Base-by-base conservation (phyloP, 208 protist genomes). In the Lotmaria passim region DNA sequence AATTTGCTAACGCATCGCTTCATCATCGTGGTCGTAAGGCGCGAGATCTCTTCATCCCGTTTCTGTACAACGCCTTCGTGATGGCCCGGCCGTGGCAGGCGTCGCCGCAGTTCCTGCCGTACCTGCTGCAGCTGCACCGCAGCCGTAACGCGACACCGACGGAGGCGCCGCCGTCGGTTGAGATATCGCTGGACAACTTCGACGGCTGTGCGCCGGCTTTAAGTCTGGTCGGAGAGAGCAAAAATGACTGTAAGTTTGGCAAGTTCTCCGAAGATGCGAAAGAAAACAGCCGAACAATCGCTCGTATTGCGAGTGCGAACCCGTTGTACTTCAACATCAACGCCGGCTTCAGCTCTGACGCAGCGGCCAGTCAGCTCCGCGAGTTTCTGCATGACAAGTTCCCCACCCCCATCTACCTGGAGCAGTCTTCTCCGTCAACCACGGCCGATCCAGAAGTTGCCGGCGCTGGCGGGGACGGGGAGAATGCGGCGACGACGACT, bases 51-150 rank as follows among this genome's bases (percentile, higher is more conserved):
- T 77, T 79, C 34, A 57, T 79, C 2, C 85, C 85, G 17, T 90
- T 87, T 60, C 46, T 87, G 57, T 83, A 90, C 69, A 82, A 86
- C 66, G 81, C 75, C 63, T 85, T 87, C 58, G 66, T 74, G 24
- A 80, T 87, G 78, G 75, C 70, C 10, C 65, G 85, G n/a, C 85
- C 85, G 21, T 90, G 85, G 85, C 69, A 73, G 51, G 70, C 69
- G 19, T 85, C 79, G 0, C 81, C 85, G 14, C 67, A 68, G 23
- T 90, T 79, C 52, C 69, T 85, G 43, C 71, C 79, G 26, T 78
- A 85, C 46, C 53, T 87, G n/a, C 30, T 76, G 33, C 39, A 57
- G 28, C 50, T 56, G 51, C 51, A 56, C 51, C 24, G 30, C 28
- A 56, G 30, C 31, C 51, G 51, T 21, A 30, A 17, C 4, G 0